phyloP scores from a whole-genome alignment of 805 yeast species.

The Kodamaea neixiangensis region DNA sequence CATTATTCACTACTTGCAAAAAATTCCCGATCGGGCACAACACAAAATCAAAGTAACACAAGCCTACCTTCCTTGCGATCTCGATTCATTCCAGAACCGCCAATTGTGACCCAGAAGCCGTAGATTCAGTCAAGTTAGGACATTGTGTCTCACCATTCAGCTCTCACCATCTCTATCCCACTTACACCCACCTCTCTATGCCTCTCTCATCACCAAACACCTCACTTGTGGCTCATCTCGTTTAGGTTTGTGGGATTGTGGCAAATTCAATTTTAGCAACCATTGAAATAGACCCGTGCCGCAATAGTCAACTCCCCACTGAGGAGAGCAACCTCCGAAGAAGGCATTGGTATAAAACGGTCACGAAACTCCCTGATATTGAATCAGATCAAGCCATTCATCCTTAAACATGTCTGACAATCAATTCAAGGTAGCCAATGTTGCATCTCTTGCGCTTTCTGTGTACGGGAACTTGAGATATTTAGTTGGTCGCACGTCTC shows the following conservation, averaged over 20 bases:
- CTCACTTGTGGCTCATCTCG: no score
- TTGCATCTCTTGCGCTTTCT: conserved; percentile 57
- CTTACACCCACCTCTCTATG: neutral
- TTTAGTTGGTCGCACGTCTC: conserved; percentile 53
- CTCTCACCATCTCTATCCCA: neutral
- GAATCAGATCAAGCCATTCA: neutral
- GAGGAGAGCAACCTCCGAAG: conserved; percentile 5
- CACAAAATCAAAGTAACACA: no score
- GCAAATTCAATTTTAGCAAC: neutral
- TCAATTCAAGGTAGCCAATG: conserved; percentile 42
- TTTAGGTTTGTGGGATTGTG: neutral
- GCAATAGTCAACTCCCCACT: neutral
- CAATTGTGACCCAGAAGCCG: no score
- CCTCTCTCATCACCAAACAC: neutral
- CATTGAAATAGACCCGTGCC: neutral
- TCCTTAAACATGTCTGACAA: conserved; percentile 4
- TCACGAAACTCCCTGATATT: neutral
- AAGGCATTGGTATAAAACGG: neutral
- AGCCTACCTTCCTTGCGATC: no score
- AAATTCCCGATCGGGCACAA: no score
- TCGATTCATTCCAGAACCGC: no score
- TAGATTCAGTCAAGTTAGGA: no score
- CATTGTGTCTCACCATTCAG: neutral
- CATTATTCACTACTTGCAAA: no score
- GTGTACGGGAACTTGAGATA: conserved; percentile 56